A percentile compares a stretch with the other conserved stretches of the same genome.
Conservation (phyloP, 805 yeast genomes). For the Maudiozyma bulderi region DNA sequence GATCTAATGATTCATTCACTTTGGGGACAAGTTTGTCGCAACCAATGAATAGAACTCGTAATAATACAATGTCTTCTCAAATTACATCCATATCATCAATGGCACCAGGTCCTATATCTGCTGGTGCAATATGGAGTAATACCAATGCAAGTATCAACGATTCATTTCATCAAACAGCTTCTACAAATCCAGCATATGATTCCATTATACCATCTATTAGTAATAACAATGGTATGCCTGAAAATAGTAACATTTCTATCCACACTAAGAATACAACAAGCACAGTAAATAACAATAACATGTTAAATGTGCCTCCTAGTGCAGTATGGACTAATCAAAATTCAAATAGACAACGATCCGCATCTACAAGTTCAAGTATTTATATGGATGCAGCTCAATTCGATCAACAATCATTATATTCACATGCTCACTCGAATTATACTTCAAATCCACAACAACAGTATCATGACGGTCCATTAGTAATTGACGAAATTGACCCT, state of each 20-base stretch:
- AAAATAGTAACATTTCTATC: not conserved
- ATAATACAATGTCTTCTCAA: constrained; percentile 29
- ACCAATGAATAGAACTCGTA: constrained; percentile 25
- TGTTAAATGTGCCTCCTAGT: constrained; percentile 4
- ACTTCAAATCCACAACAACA: constrained; percentile 2
- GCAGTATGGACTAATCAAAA: constrained; percentile 7
- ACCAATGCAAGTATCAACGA: constrained; percentile 14
- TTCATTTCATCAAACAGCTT: constrained; percentile 4
- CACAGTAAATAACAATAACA: not conserved
- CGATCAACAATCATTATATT: constrained; percentile 15
- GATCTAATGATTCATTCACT: constrained; percentile 25
- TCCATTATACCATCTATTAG: constrained; percentile 13
- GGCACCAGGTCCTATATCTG: constrained; percentile 12
- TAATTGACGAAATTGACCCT: constrained; percentile 54
- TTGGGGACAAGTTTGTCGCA: constrained; percentile 11
- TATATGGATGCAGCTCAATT: constrained; percentile 25
- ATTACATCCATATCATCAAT: constrained; percentile 27
- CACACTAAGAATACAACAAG: not conserved
- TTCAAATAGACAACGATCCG: constrained; percentile 21
- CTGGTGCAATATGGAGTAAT: constrained; percentile 22
- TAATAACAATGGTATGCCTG: not conserved
- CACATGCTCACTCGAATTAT: constrained; percentile 17
- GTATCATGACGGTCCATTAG: constrained; percentile 26
- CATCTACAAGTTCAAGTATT: constrained; percentile 28
- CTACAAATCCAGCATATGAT: constrained; percentile 3